phyloP scores from a whole-genome alignment of 768 basidiomycete genomes.

The Dioszegia crocea region DNA sequence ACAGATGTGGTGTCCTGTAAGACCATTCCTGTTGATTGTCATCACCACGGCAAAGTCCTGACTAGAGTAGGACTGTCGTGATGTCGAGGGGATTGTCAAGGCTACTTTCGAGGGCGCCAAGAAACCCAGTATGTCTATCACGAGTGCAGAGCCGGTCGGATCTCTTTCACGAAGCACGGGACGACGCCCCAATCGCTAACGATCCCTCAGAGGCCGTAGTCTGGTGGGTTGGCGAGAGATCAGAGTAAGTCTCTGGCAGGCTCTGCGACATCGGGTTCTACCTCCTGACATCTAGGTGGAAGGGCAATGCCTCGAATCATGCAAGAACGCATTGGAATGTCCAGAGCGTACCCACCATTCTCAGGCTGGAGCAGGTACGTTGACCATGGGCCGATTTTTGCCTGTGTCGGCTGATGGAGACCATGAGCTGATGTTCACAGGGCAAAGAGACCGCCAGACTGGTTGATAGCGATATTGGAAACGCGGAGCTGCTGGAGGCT shows the following conservation, averaged over 20 bases:
- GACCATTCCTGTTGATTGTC: not conserved
- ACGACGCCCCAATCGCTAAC: too few relatives aligned
- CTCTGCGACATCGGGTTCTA: not conserved
- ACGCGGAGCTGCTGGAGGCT: slow-evolving; percentile 7
- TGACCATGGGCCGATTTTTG: not conserved
- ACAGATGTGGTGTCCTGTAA: slow-evolving; percentile 50
- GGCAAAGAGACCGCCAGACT: slow-evolving; percentile 50
- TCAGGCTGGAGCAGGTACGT: slow-evolving; percentile 28
- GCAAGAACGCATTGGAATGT: slow-evolving; percentile 42
- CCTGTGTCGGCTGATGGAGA: not conserved
- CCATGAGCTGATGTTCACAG: slow-evolving; percentile 22
- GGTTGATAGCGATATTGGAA: slow-evolving; percentile 76
- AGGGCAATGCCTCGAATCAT: slow-evolving; percentile 30
- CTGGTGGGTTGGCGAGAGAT: slow-evolving; percentile 36
- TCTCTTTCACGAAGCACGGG: not conserved
- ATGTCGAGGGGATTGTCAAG: slow-evolving; percentile 39
- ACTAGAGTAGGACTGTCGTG: slow-evolving; percentile 40
- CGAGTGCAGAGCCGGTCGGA: too few relatives aligned
- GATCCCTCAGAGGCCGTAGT: slow-evolving; percentile 36
- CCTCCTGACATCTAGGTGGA: slow-evolving; percentile 30
- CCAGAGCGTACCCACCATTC: slow-evolving; percentile 41
- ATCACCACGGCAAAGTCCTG: not conserved
- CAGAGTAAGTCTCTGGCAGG: slow-evolving; percentile 27
- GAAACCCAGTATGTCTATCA: slow-evolving; percentile 42
- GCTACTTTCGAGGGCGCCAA: slow-evolving; percentile 36